Evolutionary conservation across 352 stramenopile genomes (phyloP).

Genomic region (Globisporangium perplexum): DNA sequence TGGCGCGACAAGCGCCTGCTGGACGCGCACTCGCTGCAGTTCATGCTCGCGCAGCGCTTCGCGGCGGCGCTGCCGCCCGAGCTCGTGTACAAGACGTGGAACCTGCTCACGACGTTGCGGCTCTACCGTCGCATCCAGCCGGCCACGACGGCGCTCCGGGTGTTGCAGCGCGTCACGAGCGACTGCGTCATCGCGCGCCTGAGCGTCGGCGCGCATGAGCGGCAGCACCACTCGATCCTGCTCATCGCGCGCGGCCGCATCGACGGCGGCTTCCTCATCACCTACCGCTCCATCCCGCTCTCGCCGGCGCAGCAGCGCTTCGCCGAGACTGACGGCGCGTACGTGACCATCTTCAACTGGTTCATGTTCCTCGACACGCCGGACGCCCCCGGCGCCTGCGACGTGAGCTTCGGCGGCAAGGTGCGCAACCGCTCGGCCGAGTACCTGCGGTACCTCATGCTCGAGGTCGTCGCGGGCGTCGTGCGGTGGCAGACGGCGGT

Average conservation of each 20-base stretch:
- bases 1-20: conserved; percentile 44
- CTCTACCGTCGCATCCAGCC: conserved; percentile 60
- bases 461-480: conserved; percentile 54
- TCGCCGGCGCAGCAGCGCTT: conserved; percentile 34
- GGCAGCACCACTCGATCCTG: conserved; percentile 44
- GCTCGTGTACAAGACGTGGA: conserved; percentile 68
- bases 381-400: conserved; percentile 20
- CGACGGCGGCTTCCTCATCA: conserved; percentile 57
- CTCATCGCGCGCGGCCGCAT: conserved; percentile 58
- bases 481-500: conserved; percentile 66
- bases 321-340: conserved; percentile 38
- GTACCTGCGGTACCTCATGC: conserved; percentile 60
- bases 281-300: conserved; percentile 60
- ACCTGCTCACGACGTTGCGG: conserved; percentile 43
- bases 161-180: conserved; percentile 51
- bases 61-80: conserved; percentile 31
- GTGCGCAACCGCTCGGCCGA: conserved; percentile 42
- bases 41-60: conserved; percentile 60
- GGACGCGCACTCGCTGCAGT: conserved; percentile 36
- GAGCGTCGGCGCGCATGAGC: conserved; percentile 27
- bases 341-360: conserved; percentile 67
- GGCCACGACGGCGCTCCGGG: conserved; percentile 33
- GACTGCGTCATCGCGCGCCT: conserved; percentile 59
- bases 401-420: conserved; percentile 61
- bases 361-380: conserved; percentile 62